Evolutionary conservation across 805 yeast genomes (phyloP).

Genomic region (Yarrowia yakushimensis): DNA sequence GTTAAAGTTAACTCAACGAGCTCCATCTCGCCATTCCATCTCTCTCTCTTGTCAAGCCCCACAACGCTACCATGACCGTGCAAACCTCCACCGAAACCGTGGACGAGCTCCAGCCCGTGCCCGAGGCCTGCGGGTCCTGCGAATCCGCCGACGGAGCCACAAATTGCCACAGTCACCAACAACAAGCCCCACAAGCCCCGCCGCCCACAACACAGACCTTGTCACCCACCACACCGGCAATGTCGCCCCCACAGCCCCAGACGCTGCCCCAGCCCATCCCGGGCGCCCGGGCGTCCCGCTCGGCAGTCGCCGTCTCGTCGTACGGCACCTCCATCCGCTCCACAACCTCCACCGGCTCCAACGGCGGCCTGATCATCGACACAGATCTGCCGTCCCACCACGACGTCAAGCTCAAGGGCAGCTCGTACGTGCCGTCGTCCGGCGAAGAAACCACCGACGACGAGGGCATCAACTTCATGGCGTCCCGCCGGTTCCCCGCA

Average conservation of each 20-base stretch:
- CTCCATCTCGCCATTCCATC: constrained; percentile 18
- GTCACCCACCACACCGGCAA: background rate
- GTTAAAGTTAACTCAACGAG: constrained; percentile 23
- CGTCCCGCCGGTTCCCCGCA: constrained; percentile 1
- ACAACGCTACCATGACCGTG: constrained; percentile 1
- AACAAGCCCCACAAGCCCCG: background rate
- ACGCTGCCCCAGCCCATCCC: background rate
- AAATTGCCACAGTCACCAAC: background rate
- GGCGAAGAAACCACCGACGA: constrained; percentile 22
- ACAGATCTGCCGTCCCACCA: constrained; percentile 23
- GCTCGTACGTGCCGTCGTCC: constrained; percentile 21
- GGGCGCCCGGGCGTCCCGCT: background rate
- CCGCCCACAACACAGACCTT: background rate
- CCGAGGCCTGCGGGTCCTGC: constrained; percentile 17
- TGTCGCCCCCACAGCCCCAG: background rate
- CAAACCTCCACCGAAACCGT: constrained; percentile 16
- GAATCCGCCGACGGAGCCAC: background rate
- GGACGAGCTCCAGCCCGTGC: constrained; percentile 23
- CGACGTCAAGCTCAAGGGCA: constrained; percentile 14
- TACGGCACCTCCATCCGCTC: background rate
- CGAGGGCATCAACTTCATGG: constrained; percentile 22
- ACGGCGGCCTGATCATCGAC: constrained; percentile 14
- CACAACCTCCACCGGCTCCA: background rate
- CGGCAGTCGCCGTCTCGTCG: background rate
- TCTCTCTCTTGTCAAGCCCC: background rate